Conservation (phyloP, 352 stramenopile species). For the Globisporangium cederbergense region DNA sequence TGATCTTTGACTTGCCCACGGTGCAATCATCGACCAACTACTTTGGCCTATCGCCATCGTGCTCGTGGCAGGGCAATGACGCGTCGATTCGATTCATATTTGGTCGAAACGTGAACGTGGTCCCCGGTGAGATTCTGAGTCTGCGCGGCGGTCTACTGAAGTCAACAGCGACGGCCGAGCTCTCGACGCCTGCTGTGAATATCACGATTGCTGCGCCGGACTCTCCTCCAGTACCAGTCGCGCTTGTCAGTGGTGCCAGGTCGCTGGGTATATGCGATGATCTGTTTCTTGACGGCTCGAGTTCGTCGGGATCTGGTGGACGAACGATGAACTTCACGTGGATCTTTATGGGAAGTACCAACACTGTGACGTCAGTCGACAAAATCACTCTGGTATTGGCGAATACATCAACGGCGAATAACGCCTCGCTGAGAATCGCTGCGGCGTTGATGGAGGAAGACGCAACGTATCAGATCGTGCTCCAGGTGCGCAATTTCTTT, state of each 20-base stretch:
- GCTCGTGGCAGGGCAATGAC: conserved; percentile 46
- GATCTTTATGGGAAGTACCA: conserved; percentile 29
- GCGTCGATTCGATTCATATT: conserved; percentile 48
- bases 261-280: conserved; percentile 60
- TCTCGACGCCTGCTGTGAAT: conserved; percentile 31
- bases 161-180: conserved; percentile 38
- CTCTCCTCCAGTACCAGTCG: conserved; percentile 37
- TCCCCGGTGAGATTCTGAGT: conserved; percentile 31
- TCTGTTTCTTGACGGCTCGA: conserved; percentile 50
- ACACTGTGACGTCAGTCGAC: conserved; percentile 19
- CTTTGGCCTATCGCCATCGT: conserved; percentile 33
- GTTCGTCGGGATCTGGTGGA: conserved; percentile 49
- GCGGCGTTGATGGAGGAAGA: conserved; percentile 34
- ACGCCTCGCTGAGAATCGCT: conserved; percentile 31
- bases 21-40: conserved; percentile 26
- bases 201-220: conserved; percentile 32
- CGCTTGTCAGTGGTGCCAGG: conserved; percentile 37
- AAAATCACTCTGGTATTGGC: conserved; percentile 25
- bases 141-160: conserved; percentile 47
- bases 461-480: conserved; percentile 37
- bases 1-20: conserved; percentile 53
- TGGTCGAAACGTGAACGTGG: conserved; percentile 32
- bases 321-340: conserved; percentile 54
- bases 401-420: conserved; percentile 28
- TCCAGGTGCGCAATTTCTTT: conserved; percentile 54